Evolutionary conservation across 1,139 yeast genomes (phyloP), one percentile per base, ranked within the genome.

Genomic region (Lodderomyces elongisporus): DNA sequence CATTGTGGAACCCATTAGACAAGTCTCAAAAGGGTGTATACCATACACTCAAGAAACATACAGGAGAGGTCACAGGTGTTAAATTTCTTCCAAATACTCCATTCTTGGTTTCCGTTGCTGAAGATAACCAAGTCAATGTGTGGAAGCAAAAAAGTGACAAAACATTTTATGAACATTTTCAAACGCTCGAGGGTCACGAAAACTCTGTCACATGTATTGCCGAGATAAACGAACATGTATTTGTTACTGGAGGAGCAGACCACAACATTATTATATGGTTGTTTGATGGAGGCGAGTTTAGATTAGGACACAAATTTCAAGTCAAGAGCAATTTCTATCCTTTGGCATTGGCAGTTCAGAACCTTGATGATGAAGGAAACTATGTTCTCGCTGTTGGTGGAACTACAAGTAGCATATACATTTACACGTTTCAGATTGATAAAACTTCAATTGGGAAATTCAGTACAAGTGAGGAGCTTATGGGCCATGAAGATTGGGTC

Each of bases 401-500:
- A 5, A 83, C 97, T 0, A 68, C 73, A 24, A 66, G 76, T 21
- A 60, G 66, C 18, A 54, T 89, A 4, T 75, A 66, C 44, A 66
- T 82, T 7, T 79, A 76, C 45, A 53, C 84, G 0, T 70, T 79
- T 43, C 50, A 59, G 6, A 40, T 58, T 1, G 42, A 41, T 1
- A 39, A 36, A 1, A 22, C 36, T 1, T 27, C 31, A 4, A 56
- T 74, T 26, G 40, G 48, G 4, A 60, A 65, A 34, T 24, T 24
- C 12, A 6, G 26, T n/a, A 24, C 7, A n/a, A 63, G 70, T 20
- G 80, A 87, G 0, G 64, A 62, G 6, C 60, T 89, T 28, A 71
- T 79, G 18, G 96, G 97, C 7, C 96, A 89, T 54, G 96, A 88
- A 57, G 96, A 89, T 56, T 89, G 97, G 97, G 71, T 89, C 37